Evolutionary conservation across 306 rosid genomes (phyloP).

Genomic region (Prunus mume): DNA sequence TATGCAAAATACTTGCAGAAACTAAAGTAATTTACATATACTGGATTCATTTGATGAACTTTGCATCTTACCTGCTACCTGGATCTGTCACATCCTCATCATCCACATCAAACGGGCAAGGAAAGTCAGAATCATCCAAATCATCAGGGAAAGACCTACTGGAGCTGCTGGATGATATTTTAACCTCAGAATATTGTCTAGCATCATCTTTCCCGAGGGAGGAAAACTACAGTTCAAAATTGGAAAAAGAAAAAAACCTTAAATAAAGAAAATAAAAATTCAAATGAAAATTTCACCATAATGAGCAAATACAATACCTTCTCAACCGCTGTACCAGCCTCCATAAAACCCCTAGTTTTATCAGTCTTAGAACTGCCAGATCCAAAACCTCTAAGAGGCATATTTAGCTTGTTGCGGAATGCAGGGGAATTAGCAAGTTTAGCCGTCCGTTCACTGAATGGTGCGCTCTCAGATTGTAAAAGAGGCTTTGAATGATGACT

Average conservation of each 20-base stretch:
- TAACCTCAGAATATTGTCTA: slow-evolving; percentile 49
- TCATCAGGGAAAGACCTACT: slow-evolving; percentile 73
- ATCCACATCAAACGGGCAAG: slow-evolving; percentile 75
- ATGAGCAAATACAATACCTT: slow-evolving; percentile 50
- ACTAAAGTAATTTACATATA: slow-evolving; percentile 4
- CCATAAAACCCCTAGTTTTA: slow-evolving; percentile 35
- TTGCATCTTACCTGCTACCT: slow-evolving; percentile 65
- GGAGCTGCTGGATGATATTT: slow-evolving; percentile 55
- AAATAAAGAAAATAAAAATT: slow-evolving; percentile 10
- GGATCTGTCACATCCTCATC: slow-evolving; percentile 67
- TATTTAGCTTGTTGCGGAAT: slow-evolving; percentile 37
- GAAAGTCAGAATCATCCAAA: slow-evolving; percentile 62
- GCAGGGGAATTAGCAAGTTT: slow-evolving; percentile 43
- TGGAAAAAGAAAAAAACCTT: slow-evolving; percentile 23
- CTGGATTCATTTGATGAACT: slow-evolving; percentile 13
- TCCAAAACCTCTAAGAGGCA: slow-evolving; percentile 44
- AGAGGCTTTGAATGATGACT: slow-evolving; percentile 45
- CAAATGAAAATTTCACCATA: not conserved
- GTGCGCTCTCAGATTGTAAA: slow-evolving; percentile 81
- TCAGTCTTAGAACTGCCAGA: slow-evolving; percentile 38
- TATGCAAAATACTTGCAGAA: slow-evolving; percentile 4
- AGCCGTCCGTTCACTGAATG: slow-evolving; percentile 47
- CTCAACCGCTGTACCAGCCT: slow-evolving; percentile 47
- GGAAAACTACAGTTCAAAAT: slow-evolving; percentile 35
- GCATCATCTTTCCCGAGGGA: slow-evolving; percentile 59